These are phyloP conservation scores for Melampsora larici-populina DNA, from an alignment of 1,284 basidiomycete genomes.

Conservation along the genomic window DNA sequence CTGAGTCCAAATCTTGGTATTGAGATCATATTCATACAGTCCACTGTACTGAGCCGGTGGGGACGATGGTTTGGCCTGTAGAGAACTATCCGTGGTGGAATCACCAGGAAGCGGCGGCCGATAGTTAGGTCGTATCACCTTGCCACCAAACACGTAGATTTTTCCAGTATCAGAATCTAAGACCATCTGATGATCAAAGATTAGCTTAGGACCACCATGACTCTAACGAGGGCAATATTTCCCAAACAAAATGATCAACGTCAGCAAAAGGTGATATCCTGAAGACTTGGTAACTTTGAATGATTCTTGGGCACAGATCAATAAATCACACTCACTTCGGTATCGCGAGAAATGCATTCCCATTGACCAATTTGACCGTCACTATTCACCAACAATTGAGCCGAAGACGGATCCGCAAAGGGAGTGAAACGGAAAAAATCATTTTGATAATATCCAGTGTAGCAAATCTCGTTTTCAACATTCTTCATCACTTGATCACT, in stretches of 20 bases:
- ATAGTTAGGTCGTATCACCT: slow-evolving; percentile 66
- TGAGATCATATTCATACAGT: slow-evolving; percentile 30
- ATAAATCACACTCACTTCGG: slow-evolving; percentile 62
- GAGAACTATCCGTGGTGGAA: slow-evolving; percentile 63
- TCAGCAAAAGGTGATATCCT: slow-evolving; percentile 39
- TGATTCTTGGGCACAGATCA: background rate
- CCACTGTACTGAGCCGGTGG: slow-evolving; percentile 31
- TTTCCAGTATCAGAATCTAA: slow-evolving; percentile 69
- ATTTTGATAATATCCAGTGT: slow-evolving; percentile 3
- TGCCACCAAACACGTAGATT: slow-evolving; percentile 74
- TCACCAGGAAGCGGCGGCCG: slow-evolving; percentile 62
- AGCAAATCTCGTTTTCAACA: background rate
- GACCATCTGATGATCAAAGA: slow-evolving; percentile 77
- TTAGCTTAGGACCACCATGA: slow-evolving; percentile 67
- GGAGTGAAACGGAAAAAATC: slow-evolving; percentile 34
- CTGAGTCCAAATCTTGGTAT: slow-evolving; percentile 47
- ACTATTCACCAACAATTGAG: slow-evolving; percentile 3
- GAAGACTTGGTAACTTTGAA: slow-evolving; percentile 55
- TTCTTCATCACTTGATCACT: slow-evolving; percentile 10
- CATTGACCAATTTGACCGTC: slow-evolving; percentile 24
- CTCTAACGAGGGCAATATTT: slow-evolving; percentile 9
- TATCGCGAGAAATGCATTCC: slow-evolving; percentile 35
- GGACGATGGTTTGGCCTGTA: slow-evolving; percentile 60
- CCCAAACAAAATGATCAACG: slow-evolving; percentile 37
- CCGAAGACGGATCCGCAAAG: slow-evolving; percentile 1